A percentile compares a stretch with the other conserved stretches of the same genome.
Evolutionary conservation across 129 eudicot species (phyloP).

Genomic region (Flaveria sonorensis): DNA sequence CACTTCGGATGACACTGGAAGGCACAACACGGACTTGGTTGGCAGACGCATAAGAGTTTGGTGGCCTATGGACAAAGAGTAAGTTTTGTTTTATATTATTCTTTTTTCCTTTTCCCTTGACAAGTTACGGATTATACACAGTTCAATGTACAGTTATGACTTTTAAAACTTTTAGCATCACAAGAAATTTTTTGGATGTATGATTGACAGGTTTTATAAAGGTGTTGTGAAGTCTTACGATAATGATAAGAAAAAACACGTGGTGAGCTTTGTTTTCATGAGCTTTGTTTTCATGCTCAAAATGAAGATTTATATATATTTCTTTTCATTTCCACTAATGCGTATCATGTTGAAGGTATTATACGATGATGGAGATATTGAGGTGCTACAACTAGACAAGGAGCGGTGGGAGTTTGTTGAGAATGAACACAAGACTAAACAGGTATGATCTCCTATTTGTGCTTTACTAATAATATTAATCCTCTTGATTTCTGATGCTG

Average conservation of each 20-base stretch:
- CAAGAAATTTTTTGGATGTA: conserved; percentile 22
- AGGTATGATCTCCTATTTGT: conserved; percentile 40
- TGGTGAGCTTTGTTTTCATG: conserved; percentile 53
- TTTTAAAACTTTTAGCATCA: not conserved
- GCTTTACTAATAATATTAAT: conserved; percentile 2
- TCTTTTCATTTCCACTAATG: conserved; percentile 9
- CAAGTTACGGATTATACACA: conserved; percentile 2
- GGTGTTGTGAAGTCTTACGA: conserved; percentile 94
- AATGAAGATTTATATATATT: not conserved
- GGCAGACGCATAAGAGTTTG: conserved; percentile 76
- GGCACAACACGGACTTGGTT: conserved; percentile 55
- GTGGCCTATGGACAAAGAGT: conserved; percentile 99
- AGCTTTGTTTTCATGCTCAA: conserved; percentile 33
- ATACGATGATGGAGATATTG: conserved; percentile 89
- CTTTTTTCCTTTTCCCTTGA: not conserved
- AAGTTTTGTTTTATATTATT: conserved; percentile 32
- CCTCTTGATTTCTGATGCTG: conserved; percentile 32
- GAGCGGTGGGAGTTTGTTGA: conserved; percentile 84
- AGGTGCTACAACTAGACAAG: conserved; percentile 77
- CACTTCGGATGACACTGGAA: conserved; percentile 52
- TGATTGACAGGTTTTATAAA: conserved; percentile 70
- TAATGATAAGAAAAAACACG: conserved; percentile 72
- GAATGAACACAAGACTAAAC: conserved; percentile 40
- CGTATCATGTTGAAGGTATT: conserved; percentile 47
- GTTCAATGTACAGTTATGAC: not conserved